Evolutionary conservation across 371 early-diverging fungal species (phyloP).

Genomic region (Syncephalastrum monosporum): DNA sequence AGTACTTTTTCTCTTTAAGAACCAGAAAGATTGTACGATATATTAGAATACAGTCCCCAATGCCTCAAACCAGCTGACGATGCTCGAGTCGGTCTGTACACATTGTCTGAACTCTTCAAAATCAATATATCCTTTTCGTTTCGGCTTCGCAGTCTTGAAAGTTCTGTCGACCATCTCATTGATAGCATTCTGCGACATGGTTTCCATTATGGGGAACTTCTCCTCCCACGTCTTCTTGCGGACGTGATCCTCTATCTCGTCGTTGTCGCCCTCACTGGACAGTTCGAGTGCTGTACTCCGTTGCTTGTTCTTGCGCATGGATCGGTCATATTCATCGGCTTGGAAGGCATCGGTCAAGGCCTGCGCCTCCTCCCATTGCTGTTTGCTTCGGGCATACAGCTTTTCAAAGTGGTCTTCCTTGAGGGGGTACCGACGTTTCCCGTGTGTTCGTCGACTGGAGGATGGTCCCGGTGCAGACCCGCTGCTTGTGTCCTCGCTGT

Average conservation of each 20-base stretch:
- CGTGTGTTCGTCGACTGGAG: constrained; percentile 3
- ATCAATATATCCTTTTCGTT: constrained; percentile 64
- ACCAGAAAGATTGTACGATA: too few relatives aligned
- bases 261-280: not conserved
- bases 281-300: constrained; percentile 2
- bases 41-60: constrained; percentile 69
- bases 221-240: constrained; percentile 52
- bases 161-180: constrained; percentile 93
- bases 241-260: constrained; percentile 7
- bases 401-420: constrained; percentile 41
- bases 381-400: constrained; percentile 25
- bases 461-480: constrained; percentile 1
- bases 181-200: constrained; percentile 89
- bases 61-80: constrained; percentile 73
- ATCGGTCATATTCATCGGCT: not conserved
- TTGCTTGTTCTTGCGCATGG: constrained; percentile 19
- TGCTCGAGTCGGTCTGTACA: constrained; percentile 64
- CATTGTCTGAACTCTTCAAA: constrained; percentile 78
- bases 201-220: constrained; percentile 85
- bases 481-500: constrained; percentile 7
- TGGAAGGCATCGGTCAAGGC: constrained; percentile 12
- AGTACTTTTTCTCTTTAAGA: too few relatives aligned
- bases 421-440: constrained; percentile 26
- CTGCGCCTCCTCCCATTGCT: constrained; percentile 23
- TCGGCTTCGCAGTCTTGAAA: constrained; percentile 65